A percentile compares a stretch with the other conserved stretches of the same genome.
phyloP scores from a whole-genome alignment of 805 yeast genomes.

The Candida loeiensis region DNA sequence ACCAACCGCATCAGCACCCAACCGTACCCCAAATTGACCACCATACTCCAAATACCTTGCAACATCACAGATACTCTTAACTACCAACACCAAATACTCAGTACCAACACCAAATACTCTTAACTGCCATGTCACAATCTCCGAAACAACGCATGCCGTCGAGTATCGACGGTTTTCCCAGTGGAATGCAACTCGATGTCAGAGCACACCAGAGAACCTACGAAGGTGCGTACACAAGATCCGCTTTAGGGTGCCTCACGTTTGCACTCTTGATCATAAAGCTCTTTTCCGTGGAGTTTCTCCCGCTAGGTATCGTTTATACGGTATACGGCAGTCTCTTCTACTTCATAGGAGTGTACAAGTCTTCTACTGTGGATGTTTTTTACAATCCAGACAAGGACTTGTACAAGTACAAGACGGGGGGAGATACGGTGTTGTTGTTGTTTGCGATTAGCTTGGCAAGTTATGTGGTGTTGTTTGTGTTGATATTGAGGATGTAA shows the following conservation, averaged over 20 bases:
- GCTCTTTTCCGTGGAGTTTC: slow-evolving; percentile 58
- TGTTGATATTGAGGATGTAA: slow-evolving; percentile 43
- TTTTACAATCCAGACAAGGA: slow-evolving; percentile 37
- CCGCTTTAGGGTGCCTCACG: slow-evolving; percentile 66
- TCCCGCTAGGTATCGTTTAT: slow-evolving; percentile 64
- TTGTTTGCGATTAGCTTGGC: slow-evolving; percentile 47
- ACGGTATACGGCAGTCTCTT: slow-evolving; percentile 54
- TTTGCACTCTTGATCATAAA: slow-evolving; percentile 64
- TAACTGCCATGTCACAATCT: background rate
- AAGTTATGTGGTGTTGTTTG: slow-evolving; percentile 50
- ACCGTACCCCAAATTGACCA: too few species aligned
- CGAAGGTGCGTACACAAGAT: slow-evolving; percentile 77
- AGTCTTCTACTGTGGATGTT: slow-evolving; percentile 34
- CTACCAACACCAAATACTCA: background rate
- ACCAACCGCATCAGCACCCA: too few species aligned
- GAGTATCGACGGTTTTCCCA: slow-evolving; percentile 34
- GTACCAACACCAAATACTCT: background rate
- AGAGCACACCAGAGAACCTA: slow-evolving; percentile 78
- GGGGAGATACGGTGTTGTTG: slow-evolving; percentile 58
- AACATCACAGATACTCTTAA: too few species aligned
- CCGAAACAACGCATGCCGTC: slow-evolving; percentile 25
- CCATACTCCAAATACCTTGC: too few species aligned
- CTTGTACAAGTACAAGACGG: slow-evolving; percentile 49
- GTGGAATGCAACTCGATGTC: slow-evolving; percentile 44
- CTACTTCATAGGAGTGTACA: slow-evolving; percentile 36